Conservation (phyloP, 495 filamentous ascomycete genomes). For the Rusavskia elegans region DNA sequence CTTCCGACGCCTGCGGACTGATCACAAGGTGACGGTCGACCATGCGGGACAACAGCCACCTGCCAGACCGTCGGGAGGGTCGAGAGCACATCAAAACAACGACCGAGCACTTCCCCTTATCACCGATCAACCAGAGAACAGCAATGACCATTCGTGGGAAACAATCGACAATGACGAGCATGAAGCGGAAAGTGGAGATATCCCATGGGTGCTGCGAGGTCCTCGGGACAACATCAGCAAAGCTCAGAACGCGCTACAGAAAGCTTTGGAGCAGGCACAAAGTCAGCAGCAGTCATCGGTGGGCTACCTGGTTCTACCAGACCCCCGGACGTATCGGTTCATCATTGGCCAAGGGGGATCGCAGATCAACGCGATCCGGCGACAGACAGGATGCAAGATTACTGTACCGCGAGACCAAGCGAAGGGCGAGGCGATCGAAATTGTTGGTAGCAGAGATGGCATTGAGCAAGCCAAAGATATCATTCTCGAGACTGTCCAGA, state of each 20-base stretch:
- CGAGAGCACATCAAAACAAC: conserved; percentile 30
- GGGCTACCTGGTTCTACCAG: conserved; percentile 79
- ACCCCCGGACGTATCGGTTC: conserved; percentile 75
- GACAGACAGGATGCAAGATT: conserved; percentile 82
- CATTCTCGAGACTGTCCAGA: conserved; percentile 65
- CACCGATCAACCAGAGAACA: conserved; percentile 55
- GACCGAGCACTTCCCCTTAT: conserved; percentile 59
- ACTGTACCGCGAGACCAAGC: conserved; percentile 72
- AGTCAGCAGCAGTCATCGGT: conserved; percentile 40
- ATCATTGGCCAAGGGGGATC: conserved; percentile 80
- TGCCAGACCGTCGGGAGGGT: conserved; percentile 35
- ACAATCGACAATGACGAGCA: conserved; percentile 40
- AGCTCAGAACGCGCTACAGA: conserved; percentile 54
- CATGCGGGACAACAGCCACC: conserved; percentile 68
- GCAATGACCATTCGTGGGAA: conserved; percentile 64
- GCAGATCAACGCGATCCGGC: conserved; percentile 83
- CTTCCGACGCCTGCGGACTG: conserved; percentile 71
- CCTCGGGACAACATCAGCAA: conserved; percentile 56
- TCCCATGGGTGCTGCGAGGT: conserved; percentile 84
- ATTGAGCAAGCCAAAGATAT: conserved; percentile 77
- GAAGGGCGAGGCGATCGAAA: conserved; percentile 71
- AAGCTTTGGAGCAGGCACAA: conserved; percentile 53
- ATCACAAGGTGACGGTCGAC: conserved; percentile 76
- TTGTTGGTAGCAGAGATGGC: conserved; percentile 61
- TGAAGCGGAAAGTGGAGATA: conserved; percentile 48